phyloP scores from a whole-genome alignment of 2,329 filamentous ascomycete genomes.

The Calonectria henricotiae region DNA sequence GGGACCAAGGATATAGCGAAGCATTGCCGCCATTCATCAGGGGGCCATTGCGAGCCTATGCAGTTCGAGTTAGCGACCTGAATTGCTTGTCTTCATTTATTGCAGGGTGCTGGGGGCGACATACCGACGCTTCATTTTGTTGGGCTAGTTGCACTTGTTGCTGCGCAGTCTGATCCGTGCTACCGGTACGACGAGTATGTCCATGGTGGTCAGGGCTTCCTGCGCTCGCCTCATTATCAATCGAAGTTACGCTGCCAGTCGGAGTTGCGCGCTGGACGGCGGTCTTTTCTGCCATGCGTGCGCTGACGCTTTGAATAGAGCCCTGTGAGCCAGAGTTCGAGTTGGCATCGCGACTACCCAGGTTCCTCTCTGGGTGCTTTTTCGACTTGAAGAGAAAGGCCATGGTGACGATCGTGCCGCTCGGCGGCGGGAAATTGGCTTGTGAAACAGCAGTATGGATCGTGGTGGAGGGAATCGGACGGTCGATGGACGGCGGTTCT shows the following conservation, averaged over 20 bases:
- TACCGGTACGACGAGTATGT: conserved; percentile 66
- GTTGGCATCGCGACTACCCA: conserved; percentile 71
- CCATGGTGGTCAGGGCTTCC: conserved; percentile 78
- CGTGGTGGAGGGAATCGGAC: conserved; percentile 34
- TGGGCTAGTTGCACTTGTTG: conserved; percentile 32
- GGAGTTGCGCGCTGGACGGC: conserved; percentile 76
- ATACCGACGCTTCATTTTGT: conserved; percentile 13
- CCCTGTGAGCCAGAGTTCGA: conserved; percentile 64
- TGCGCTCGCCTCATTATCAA: conserved; percentile 73
- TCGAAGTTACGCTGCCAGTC: conserved; percentile 83
- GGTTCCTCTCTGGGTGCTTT: conserved; percentile 78
- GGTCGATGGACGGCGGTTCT: conserved; percentile 27
- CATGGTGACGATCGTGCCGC: conserved; percentile 71
- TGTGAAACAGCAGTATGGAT: conserved; percentile 43
- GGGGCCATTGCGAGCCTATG: conserved; percentile 72
- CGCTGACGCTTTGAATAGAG: conserved; percentile 66
- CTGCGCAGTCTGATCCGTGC: conserved; percentile 66
- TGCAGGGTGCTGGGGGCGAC: neutral
- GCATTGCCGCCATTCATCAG: conserved; percentile 74
- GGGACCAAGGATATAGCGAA: conserved; percentile 96
- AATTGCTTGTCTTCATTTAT: neutral
- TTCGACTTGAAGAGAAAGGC: conserved; percentile 89
- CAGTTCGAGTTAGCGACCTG: conserved; percentile 37
- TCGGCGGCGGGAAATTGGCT: conserved; percentile 54
- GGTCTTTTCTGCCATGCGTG: conserved; percentile 69